Percentiles rank a stretch among this genome's conserved stretches.
Evolutionary conservation across 768 basidiomycete genomes (phyloP).

Genomic region (Trametes cingulata): DNA sequence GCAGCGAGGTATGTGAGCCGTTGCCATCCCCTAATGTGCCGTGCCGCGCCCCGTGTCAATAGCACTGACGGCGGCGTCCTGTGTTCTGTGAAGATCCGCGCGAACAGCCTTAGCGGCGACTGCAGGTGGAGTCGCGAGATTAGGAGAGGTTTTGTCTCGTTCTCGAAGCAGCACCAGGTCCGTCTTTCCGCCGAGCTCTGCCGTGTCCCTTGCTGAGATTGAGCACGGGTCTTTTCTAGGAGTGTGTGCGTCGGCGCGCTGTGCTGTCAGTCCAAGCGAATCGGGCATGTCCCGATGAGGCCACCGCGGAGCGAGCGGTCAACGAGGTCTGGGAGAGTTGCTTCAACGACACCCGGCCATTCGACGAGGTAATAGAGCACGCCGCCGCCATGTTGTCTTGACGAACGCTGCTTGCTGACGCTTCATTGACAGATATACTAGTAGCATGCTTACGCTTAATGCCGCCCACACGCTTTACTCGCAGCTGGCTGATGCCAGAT

Average conservation of each 20-base stretch:
- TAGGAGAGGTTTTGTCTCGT: constrained; percentile 69
- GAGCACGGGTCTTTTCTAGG: constrained; percentile 43
- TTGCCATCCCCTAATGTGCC: neutral
- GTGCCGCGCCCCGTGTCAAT: constrained; percentile 5
- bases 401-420: neutral
- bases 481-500: constrained; percentile 10
- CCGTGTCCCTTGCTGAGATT: neutral
- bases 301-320: constrained; percentile 82
- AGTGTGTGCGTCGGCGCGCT: constrained; percentile 88
- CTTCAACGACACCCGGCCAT: constrained; percentile 92
- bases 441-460: neutral
- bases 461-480: neutral
- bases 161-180: constrained; percentile 96
- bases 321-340: constrained; percentile 99
- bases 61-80: neutral
- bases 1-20: constrained; percentile 77
- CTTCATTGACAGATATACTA: constrained; percentile 21
- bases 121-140: constrained; percentile 86
- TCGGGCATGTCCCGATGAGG: constrained; percentile 73
- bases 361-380: constrained; percentile 75
- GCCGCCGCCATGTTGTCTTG: neutral
- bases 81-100: constrained; percentile 70
- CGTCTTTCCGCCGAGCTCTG: constrained; percentile 24
- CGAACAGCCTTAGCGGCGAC: constrained; percentile 92
- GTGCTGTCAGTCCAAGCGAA: constrained; percentile 80